Conservation (phyloP, 306 rosid species). For the Vicia villosa region DNA sequence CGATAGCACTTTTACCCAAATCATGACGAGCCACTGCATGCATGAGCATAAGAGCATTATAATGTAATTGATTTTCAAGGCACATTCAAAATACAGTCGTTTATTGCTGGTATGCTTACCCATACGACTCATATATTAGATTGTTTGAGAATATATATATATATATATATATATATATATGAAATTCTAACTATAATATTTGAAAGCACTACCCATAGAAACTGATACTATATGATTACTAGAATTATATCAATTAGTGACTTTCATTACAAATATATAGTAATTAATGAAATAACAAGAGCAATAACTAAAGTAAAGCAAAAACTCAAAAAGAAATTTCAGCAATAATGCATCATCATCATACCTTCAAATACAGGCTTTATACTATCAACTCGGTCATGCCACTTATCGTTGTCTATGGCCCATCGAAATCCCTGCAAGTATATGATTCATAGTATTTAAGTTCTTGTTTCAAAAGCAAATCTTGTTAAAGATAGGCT, state of each 20-base stretch:
- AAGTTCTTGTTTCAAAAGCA: conserved; percentile 18
- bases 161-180: not conserved
- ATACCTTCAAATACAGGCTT: conserved; percentile 83
- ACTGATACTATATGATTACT: not conserved
- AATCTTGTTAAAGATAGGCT: not conserved
- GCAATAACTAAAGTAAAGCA: conserved; percentile 7
- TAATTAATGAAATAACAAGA: conserved; percentile 5
- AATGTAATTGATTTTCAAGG: conserved; percentile 1
- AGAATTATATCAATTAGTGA: conserved; percentile 7
- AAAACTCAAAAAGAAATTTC: not conserved
- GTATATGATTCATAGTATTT: conserved; percentile 12
- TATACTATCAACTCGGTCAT: conserved; percentile 78
- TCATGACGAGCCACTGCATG: conserved; percentile 70
- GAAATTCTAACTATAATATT: conserved; percentile 11
- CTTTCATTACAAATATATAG: not conserved
- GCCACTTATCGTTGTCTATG: conserved; percentile 74
- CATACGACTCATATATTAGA: conserved; percentile 10
- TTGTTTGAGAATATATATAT: too few relatives aligned
- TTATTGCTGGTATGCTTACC: conserved; percentile 15
- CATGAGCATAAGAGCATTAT: conserved; percentile 39
- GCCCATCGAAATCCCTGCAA: conserved; percentile 94
- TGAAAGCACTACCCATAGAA: not conserved
- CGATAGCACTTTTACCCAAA: conserved; percentile 61
- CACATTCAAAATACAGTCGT: conserved; percentile 30
- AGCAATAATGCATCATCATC: conserved; percentile 30